phyloP scores from a whole-genome alignment of 352 stramenopile genomes.

The Globisporangium lucens region DNA sequence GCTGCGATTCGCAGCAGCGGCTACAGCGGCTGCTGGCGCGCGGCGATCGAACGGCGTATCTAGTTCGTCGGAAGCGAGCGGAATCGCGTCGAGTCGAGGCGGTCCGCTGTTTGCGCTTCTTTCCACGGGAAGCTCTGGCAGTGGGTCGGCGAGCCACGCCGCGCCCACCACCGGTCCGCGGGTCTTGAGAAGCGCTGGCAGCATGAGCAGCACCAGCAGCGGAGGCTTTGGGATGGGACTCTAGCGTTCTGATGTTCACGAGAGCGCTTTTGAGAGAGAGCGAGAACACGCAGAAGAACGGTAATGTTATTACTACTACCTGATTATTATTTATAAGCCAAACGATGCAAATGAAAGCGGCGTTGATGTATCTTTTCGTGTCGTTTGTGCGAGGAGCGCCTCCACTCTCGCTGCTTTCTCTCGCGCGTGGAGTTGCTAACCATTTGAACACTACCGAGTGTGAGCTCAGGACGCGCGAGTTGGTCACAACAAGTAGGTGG shows the following conservation, averaged over 20 bases:
- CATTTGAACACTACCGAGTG: neutral
- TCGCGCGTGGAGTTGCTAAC: slow-evolving; percentile 47
- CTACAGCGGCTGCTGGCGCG: slow-evolving; percentile 2
- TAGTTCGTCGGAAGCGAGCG: slow-evolving; percentile 12
- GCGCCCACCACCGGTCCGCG: slow-evolving; percentile 28
- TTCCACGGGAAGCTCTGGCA: slow-evolving; percentile 37
- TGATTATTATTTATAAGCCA: slow-evolving; percentile 50
- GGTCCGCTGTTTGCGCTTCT: slow-evolving; percentile 27
- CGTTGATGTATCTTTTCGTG: neutral
- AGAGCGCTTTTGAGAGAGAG: slow-evolving; percentile 8
- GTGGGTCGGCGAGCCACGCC: slow-evolving; percentile 16
- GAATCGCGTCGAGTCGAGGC: slow-evolving; percentile 2
- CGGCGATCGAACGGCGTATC: slow-evolving; percentile 4
- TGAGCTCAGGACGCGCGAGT: neutral
- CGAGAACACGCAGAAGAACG: slow-evolving; percentile 1
- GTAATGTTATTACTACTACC: slow-evolving; percentile 6
- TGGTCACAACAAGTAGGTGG: neutral
- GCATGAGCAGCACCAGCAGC: slow-evolving; percentile 54
- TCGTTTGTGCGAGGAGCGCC: slow-evolving; percentile 4
- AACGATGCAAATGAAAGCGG: slow-evolving; percentile 32
- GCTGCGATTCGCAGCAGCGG: neutral
- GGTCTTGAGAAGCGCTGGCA: slow-evolving; percentile 58
- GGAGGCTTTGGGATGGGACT: slow-evolving; percentile 12
- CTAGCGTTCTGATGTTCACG: neutral
- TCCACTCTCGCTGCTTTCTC: slow-evolving; percentile 25